Evolutionary conservation across 2,329 filamentous ascomycete genomes (phyloP).

Genomic region (Emergomyces orientalis): DNA sequence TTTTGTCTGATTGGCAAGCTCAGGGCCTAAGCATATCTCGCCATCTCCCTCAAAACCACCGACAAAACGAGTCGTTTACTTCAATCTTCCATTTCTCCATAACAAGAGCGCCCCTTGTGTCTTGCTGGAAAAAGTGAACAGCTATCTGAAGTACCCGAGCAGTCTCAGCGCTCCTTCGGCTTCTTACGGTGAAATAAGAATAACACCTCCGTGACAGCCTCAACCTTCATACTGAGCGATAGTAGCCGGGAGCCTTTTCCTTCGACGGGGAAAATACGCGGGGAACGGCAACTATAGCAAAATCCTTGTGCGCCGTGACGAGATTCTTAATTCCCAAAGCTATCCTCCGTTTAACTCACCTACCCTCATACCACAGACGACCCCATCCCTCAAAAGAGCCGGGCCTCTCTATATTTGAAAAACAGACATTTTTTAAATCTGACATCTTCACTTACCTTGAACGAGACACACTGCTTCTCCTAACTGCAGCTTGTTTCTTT

Average conservation of each 20-base stretch:
- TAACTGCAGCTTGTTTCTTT: constrained; percentile 1
- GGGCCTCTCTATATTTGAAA: not conserved
- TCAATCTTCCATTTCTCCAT: not conserved
- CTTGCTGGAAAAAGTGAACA: not conserved
- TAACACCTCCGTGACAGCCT: not conserved
- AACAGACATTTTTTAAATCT: not conserved
- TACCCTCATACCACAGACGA: not conserved
- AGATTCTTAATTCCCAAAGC: not conserved
- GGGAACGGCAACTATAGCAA: not conserved
- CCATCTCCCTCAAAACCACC: not conserved
- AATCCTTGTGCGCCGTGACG: not conserved
- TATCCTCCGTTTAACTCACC: not conserved
- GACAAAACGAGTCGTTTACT: not conserved
- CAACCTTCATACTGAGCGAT: not conserved
- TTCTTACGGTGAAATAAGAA: not conserved
- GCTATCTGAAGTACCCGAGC: not conserved
- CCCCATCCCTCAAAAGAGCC: not conserved
- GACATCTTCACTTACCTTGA: not conserved
- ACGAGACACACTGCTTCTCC: not conserved
- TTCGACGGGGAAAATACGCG: not conserved
- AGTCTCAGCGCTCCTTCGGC: not conserved
- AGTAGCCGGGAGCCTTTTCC: not conserved
- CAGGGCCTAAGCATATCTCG: not conserved
- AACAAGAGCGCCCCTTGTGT: not conserved
- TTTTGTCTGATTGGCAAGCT: not conserved